Conservation (phyloP, 192 early-diverging fungal genomes). For the Coemansia umbellata region DNA sequence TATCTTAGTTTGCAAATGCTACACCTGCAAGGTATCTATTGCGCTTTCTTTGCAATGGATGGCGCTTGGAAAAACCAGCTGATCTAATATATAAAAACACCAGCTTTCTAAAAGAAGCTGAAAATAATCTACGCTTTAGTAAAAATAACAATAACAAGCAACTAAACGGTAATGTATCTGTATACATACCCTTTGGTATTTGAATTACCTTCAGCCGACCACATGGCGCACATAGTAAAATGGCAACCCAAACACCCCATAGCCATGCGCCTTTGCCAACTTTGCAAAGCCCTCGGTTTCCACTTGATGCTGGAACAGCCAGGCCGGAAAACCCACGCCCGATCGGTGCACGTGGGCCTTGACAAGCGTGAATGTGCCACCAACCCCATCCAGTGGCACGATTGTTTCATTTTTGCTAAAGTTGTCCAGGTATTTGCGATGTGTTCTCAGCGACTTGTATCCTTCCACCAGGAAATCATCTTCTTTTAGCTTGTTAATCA, state of each 20-base stretch:
- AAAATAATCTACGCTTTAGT: no score
- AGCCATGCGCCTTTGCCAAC: constrained; percentile 62
- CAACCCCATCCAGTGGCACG: constrained; percentile 62
- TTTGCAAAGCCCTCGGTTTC: constrained; percentile 74
- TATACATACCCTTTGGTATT: no score
- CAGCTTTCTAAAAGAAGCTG: no score
- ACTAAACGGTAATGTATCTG: no score
- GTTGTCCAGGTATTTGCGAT: constrained; percentile 42
- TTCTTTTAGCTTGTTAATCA: constrained; percentile 41
- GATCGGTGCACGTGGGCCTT: constrained; percentile 63
- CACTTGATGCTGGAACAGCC: constrained; percentile 61
- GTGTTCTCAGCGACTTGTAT: constrained; percentile 40
- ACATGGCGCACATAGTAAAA: constrained; percentile 61
- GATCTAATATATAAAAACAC: no score
- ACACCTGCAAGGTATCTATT: no score
- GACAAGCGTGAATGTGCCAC: constrained; percentile 64
- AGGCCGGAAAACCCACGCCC: constrained; percentile 61
- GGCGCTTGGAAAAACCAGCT: no score
- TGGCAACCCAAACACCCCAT: constrained; percentile 61
- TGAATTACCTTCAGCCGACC: constrained; percentile 9
- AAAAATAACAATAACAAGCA: no score
- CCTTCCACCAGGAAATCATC: constrained; percentile 42
- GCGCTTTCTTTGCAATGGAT: no score
- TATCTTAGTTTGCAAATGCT: no score
- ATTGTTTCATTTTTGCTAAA: constrained; percentile 45